phyloP scores from a whole-genome alignment of 2,329 filamentous ascomycete genomes.

The Eutypa lata region DNA sequence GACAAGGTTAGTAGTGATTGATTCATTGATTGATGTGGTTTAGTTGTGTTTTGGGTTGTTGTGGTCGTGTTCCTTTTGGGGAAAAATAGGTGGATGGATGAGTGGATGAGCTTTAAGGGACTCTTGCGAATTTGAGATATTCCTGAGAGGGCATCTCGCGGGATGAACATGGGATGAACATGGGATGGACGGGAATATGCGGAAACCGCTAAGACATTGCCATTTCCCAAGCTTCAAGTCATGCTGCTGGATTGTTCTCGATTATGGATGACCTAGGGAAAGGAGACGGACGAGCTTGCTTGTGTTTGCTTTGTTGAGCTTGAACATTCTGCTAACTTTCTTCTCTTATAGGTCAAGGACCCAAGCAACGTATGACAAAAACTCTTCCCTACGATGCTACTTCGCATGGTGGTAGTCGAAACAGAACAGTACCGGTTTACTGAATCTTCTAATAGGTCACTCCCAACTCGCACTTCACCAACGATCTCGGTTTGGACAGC shows the following conservation, averaged over 20 bases:
- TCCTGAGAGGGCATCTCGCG: too few relatives aligned
- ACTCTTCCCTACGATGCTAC: background rate
- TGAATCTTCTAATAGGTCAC: slow-evolving; percentile 64
- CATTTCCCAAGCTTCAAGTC: too few relatives aligned
- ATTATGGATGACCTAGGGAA: too few relatives aligned
- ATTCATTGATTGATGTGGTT: background rate
- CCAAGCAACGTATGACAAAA: slow-evolving; percentile 53
- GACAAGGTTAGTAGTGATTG: slow-evolving; percentile 94
- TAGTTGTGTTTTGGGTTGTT: background rate
- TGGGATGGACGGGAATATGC: too few relatives aligned
- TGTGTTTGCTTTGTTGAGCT: too few relatives aligned
- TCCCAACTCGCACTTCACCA: slow-evolving; percentile 83
- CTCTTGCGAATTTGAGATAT: too few relatives aligned
- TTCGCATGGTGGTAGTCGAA: background rate
- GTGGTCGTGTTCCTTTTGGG: background rate
- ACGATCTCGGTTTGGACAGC: slow-evolving; percentile 95
- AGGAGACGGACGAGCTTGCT: too few relatives aligned
- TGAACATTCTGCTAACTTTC: slow-evolving; percentile 16
- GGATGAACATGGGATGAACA: background rate
- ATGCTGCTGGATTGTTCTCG: too few relatives aligned
- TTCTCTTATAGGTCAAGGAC: slow-evolving; percentile 60
- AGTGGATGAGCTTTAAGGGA: too few relatives aligned
- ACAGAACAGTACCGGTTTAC: slow-evolving; percentile 1
- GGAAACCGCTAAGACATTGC: too few relatives aligned
- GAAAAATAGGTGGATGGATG: slow-evolving; percentile 1